These are phyloP conservation scores for Melocanna baccifera DNA, from an alignment of 176 grass and related monocot genomes.

Conservation along the genomic window DNA sequence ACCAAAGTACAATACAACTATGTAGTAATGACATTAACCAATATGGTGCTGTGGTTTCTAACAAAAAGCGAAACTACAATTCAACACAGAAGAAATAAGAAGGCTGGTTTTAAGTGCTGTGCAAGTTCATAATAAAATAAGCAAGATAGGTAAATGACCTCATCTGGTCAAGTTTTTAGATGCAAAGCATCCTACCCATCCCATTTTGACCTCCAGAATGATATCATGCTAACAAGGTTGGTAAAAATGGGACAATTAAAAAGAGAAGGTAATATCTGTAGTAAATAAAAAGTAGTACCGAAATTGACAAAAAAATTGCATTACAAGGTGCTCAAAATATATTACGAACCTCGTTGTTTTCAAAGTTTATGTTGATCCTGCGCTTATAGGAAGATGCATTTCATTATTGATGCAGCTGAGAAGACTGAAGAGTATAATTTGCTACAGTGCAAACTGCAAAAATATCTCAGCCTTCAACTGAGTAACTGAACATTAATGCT, in stretches of 20 bases:
- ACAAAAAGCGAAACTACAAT: neutral
- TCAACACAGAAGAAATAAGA: slow-evolving; percentile 3
- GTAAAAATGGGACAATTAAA: neutral
- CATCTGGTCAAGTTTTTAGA: slow-evolving; percentile 1
- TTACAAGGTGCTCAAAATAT: slow-evolving; percentile 8
- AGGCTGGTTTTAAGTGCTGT: neutral
- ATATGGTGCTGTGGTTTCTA: neutral
- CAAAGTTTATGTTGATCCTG: neutral
- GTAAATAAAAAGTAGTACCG: neutral
- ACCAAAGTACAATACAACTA: neutral
- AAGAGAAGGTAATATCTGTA: neutral
- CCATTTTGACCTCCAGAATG: neutral
- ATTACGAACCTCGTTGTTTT: neutral
- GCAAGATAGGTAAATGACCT: neutral
- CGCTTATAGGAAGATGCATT: neutral
- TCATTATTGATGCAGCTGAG: neutral
- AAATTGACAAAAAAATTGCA: neutral
- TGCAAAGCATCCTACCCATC: slow-evolving; percentile 3
- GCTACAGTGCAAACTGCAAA: neutral
- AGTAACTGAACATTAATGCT: slow-evolving; percentile 17
- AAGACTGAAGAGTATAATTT: neutral
- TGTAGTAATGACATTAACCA: neutral
- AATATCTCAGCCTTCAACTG: neutral
- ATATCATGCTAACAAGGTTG: neutral
- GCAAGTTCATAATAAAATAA: neutral